phyloP scores from a whole-genome alignment of 257 asterid genomes.

The Plectranthus barbatus region DNA sequence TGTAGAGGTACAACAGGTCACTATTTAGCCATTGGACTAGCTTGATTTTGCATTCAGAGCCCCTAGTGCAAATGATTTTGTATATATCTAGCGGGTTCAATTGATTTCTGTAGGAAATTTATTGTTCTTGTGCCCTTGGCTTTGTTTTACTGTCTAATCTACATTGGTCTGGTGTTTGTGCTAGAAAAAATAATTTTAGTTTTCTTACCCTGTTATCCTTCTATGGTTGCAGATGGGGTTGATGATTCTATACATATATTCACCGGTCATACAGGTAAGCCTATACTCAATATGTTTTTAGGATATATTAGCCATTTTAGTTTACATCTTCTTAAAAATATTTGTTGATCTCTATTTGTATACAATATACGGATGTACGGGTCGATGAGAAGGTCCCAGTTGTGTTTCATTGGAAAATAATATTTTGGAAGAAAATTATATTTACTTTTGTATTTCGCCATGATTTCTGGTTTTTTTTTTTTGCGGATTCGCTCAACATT shows the following conservation, averaged over 20 bases:
- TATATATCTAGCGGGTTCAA: neutral
- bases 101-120: neutral
- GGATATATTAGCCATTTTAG: neutral
- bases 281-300: neutral
- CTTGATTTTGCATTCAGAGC: neutral
- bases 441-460: neutral
- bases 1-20: neutral
- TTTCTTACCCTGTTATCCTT: constrained; percentile 14
- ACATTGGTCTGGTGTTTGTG: neutral
- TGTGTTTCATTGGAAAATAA: neutral
- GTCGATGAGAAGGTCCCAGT: neutral
- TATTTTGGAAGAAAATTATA: neutral
- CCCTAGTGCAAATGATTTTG: neutral
- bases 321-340: neutral
- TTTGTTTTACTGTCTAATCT: neutral
- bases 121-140: neutral
- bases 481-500: neutral
- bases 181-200: neutral
- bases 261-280: constrained; percentile 78
- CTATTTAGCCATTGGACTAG: neutral
- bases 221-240: constrained; percentile 51
- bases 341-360: neutral
- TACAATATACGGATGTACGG: neutral
- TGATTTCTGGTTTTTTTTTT: too few relatives aligned
- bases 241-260: constrained; percentile 86